Percentiles rank a stretch among this genome's conserved stretches.
Evolutionary conservation across 2,329 filamentous ascomycete species (phyloP).

Genomic region (Apiospora phragmitis): DNA sequence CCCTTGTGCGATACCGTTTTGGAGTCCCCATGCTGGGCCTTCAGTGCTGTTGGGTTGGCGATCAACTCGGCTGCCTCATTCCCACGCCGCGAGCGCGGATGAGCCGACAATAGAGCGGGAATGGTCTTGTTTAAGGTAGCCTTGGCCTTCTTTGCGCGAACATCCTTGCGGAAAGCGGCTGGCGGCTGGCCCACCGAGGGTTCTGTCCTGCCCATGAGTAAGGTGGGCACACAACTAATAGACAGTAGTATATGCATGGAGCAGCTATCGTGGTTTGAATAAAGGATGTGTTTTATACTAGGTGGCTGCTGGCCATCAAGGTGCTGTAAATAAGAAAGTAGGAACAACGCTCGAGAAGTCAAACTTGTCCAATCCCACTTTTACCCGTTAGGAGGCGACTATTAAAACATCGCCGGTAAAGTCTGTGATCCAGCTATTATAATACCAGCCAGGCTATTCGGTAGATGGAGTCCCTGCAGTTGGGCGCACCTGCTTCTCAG

Average conservation of each 20-base stretch:
- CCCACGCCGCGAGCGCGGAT: slow-evolving; percentile 56
- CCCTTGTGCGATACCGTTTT: background rate
- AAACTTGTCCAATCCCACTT: background rate
- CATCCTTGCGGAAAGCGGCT: slow-evolving; percentile 31
- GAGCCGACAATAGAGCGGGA: slow-evolving; percentile 53
- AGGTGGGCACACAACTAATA: background rate
- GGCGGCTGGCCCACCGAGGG: slow-evolving; percentile 30
- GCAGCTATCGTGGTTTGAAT: background rate
- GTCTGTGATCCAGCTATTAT: no score
- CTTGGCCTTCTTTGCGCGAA: slow-evolving; percentile 53
- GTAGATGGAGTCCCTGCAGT: no score
- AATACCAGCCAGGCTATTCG: no score
- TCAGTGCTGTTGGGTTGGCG: slow-evolving; percentile 27
- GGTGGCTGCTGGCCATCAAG: background rate
- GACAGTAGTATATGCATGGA: background rate
- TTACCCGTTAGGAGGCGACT: background rate
- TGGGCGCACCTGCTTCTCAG: no score
- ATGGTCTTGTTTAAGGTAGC: slow-evolving; percentile 61
- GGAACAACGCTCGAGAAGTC: background rate
- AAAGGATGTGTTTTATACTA: background rate
- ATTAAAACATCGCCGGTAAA: background rate
- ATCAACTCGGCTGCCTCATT: slow-evolving; percentile 53
- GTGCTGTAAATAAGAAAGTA: background rate
- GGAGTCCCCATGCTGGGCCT: background rate
- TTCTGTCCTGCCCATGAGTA: slow-evolving; percentile 31